Evolutionary conservation across 1,139 yeast species (phyloP).

Genomic region (Pneumocystis sp.): DNA sequence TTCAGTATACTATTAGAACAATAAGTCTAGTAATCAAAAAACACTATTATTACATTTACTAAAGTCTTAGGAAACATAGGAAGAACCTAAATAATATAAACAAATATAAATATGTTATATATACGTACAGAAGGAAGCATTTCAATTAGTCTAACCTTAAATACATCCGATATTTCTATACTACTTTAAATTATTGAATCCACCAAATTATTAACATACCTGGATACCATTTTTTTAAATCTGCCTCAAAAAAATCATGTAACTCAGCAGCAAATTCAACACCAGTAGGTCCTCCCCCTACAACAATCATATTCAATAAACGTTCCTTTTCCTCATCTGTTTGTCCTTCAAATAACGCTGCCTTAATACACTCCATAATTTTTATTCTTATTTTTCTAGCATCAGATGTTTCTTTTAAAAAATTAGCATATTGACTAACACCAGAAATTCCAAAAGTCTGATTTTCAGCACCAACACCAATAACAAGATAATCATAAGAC

Average conservation of each 20-base stretch:
- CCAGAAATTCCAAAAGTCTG: slow-evolving; percentile 57
- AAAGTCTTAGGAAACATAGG: slow-evolving; percentile 75
- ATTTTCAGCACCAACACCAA: slow-evolving; percentile 50
- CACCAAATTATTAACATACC: background rate
- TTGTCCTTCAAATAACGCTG: slow-evolving; percentile 47
- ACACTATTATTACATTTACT: slow-evolving; percentile 27
- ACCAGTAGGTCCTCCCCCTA: slow-evolving; percentile 64
- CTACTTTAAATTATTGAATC: background rate
- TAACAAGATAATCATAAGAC: slow-evolving; percentile 48
- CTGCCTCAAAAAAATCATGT: slow-evolving; percentile 87
- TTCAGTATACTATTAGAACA: slow-evolving; percentile 44
- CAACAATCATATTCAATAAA: slow-evolving; percentile 45
- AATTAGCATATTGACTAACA: slow-evolving; percentile 36
- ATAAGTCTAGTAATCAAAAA: background rate
- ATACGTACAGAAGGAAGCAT: slow-evolving; percentile 58
- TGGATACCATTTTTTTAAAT: slow-evolving; percentile 78
- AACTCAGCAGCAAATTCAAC: slow-evolving; percentile 65
- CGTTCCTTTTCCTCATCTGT: slow-evolving; percentile 43
- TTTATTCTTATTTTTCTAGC: slow-evolving; percentile 41
- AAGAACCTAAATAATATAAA: slow-evolving; percentile 29
- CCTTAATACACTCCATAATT: slow-evolving; percentile 39
- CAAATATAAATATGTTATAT: background rate
- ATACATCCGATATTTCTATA: slow-evolving; percentile 53
- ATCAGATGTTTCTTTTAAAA: slow-evolving; percentile 50
- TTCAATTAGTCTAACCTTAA: slow-evolving; percentile 72